Base-by-base conservation (phyloP, 352 stramenopile species). In the Phytophthora rubi region DNA sequence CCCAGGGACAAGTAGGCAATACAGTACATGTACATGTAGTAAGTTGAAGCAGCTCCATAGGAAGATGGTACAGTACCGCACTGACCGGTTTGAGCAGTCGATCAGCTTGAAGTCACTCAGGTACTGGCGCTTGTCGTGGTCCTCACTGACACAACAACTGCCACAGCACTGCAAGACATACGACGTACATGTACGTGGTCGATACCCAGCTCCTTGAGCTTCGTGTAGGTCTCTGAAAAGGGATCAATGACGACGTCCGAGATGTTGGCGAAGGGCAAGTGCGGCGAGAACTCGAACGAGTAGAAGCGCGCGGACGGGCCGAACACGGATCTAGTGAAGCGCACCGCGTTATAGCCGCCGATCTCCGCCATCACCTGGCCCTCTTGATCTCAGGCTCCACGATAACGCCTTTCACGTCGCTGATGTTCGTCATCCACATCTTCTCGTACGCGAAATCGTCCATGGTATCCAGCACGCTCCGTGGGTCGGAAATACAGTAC, bases 271-370 rank as follows among this genome's bases (percentile, higher is more conserved):
- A 73, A 82, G 33, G 63, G 47, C 12, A 73, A 82, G 33, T 68
- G 47, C 12, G 70, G 65, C 10, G 65, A 76, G 45, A 76, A 81
- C 70, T 85, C 77, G 51, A 87, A 83, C 48, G 80, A 82, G 57
- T 75, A 85, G 55, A 77, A 85, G 45, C 62, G 71, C 23, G 77
- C 68, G 1, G 59, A 56, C 2, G 56, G 44, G 8, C 65, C 75
- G 0, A 45, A 71, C 2, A 73, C 59, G 2, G 72, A 51, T 0
- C 42, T 76, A 0, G 71, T 74, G 30, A 87, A 85, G n/a, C 74
- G 76, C 59, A 83, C 74, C 7, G 79, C 79, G 37, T 68, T 84
- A 65, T 87, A 87, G 42, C 76, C 79, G 28, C 79, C 79, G 13
- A 87, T 64, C 59, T 87, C 76, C 16, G 58, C 75, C 79, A 87